phyloP scores from a whole-genome alignment of 495 filamentous ascomycete species.

The Thermothielavioides terrestris region DNA sequence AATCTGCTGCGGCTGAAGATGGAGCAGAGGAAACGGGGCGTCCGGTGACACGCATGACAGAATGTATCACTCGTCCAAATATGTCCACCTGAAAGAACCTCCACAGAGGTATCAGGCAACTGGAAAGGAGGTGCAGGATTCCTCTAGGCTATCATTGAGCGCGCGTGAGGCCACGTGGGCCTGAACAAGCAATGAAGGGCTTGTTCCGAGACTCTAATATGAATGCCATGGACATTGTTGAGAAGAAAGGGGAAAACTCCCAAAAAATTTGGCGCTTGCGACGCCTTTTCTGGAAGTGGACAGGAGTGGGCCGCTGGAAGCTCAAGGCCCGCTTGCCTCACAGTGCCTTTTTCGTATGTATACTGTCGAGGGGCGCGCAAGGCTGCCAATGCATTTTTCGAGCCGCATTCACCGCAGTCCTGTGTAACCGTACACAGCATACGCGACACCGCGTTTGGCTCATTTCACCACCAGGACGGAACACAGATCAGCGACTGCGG shows the following conservation, averaged over 20 bases:
- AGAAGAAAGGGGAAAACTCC: conserved; percentile 43
- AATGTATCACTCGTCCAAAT: conserved; percentile 40
- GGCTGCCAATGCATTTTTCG: no score
- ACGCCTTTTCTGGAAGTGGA: conserved; percentile 7
- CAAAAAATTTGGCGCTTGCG: conserved; percentile 15
- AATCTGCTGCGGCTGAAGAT: conserved; percentile 73
- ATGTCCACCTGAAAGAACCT: conserved; percentile 37
- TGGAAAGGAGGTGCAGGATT: conserved; percentile 53
- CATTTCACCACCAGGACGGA: no score
- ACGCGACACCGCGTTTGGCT: no score
- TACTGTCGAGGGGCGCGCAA: no score
- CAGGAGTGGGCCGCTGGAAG: not conserved
- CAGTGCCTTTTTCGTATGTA: no score
- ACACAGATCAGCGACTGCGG: no score
- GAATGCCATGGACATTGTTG: conserved; percentile 82
- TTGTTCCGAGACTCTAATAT: conserved; percentile 99
- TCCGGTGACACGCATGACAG: conserved; percentile 9
- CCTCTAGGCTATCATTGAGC: conserved; percentile 98
- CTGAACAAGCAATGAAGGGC: conserved; percentile 92
- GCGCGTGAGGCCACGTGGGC: conserved; percentile 78
- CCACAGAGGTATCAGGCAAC: conserved; percentile 51
- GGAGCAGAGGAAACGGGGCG: conserved; percentile 57
- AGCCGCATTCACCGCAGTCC: no score
- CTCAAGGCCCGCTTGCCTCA: no score
- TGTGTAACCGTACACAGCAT: no score